These are phyloP conservation scores for Apiotrichum montevideense DNA, from an alignment of 1,284 basidiomycete genomes.

Conservation along the genomic window DNA sequence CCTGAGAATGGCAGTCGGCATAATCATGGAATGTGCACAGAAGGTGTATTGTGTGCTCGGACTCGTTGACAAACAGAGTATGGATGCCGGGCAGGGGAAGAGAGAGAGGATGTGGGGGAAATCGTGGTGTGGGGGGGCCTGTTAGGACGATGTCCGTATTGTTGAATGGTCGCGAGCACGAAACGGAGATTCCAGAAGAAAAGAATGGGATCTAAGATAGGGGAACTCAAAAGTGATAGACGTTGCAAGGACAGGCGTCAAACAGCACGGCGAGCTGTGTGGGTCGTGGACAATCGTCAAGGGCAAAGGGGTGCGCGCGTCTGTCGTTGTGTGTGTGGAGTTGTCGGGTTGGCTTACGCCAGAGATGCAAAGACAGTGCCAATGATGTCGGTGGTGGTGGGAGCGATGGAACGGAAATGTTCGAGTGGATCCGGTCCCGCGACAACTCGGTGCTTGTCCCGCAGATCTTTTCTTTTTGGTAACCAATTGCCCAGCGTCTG, in stretches of 20 bases:
- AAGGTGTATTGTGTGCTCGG: neutral
- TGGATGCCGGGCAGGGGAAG: constrained; percentile 2
- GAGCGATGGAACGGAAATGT: too few relatives aligned
- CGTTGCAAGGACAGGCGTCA: neutral
- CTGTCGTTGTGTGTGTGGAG: too few relatives aligned
- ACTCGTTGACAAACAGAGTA: constrained; percentile 4
- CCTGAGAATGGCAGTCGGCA: neutral
- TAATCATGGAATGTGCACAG: neutral
- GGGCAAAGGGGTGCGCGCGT: neutral
- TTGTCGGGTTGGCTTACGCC: neutral
- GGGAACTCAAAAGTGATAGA: neutral
- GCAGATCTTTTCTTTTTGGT: too few relatives aligned
- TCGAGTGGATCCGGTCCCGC: too few relatives aligned
- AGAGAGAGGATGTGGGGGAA: too few relatives aligned
- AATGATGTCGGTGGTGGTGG: neutral
- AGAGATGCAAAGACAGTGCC: neutral
- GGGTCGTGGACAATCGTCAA: neutral
- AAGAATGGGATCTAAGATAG: neutral
- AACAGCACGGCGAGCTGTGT: neutral
- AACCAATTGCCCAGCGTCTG: too few relatives aligned
- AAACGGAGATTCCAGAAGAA: too few relatives aligned
- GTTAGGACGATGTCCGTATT: too few relatives aligned
- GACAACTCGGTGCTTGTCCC: too few relatives aligned
- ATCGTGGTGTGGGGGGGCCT: too few relatives aligned
- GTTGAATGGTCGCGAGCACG: too few relatives aligned